Conservation (phyloP, 345 rosid species). For the Arabidopsis suecica region DNA sequence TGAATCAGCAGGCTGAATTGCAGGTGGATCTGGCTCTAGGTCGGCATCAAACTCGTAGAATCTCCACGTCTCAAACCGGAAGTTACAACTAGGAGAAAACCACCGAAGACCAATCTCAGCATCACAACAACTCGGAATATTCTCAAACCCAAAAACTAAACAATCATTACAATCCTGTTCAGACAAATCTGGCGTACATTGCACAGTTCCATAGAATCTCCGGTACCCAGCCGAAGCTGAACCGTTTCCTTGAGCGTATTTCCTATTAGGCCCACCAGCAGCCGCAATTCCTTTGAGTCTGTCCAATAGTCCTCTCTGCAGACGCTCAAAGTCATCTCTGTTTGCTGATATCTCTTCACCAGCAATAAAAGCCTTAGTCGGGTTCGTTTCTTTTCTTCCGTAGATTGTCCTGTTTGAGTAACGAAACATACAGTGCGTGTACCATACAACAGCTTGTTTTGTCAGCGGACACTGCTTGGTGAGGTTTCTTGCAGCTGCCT, state of each 20-base stretch:
- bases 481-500: slow-evolving; percentile 32
- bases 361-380: not conserved
- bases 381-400: slow-evolving; percentile 33
- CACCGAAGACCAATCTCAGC: slow-evolving; percentile 42
- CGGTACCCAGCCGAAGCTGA: not conserved
- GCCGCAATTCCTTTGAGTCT: slow-evolving; percentile 40
- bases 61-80: slow-evolving; percentile 47
- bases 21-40: slow-evolving; percentile 37
- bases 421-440: slow-evolving; percentile 50
- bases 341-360: not conserved
- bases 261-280: slow-evolving; percentile 43
- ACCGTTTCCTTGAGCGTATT: slow-evolving; percentile 52
- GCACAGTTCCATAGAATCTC: slow-evolving; percentile 47
- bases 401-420: slow-evolving; percentile 45
- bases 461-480: slow-evolving; percentile 26
- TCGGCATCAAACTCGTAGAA: slow-evolving; percentile 38
- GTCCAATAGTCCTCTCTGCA: slow-evolving; percentile 37
- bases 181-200: slow-evolving; percentile 57
- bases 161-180: slow-evolving; percentile 45
- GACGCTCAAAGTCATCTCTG: slow-evolving; percentile 25
- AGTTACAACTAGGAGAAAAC: slow-evolving; percentile 51
- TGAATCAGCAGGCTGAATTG: slow-evolving; percentile 10
- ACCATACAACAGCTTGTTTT: slow-evolving; percentile 50
- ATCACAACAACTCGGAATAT: slow-evolving; percentile 39
- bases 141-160: slow-evolving; percentile 9